Conservation (phyloP, 2,329 filamentous ascomycete genomes). For the Mycosphaerella arachidis region DNA sequence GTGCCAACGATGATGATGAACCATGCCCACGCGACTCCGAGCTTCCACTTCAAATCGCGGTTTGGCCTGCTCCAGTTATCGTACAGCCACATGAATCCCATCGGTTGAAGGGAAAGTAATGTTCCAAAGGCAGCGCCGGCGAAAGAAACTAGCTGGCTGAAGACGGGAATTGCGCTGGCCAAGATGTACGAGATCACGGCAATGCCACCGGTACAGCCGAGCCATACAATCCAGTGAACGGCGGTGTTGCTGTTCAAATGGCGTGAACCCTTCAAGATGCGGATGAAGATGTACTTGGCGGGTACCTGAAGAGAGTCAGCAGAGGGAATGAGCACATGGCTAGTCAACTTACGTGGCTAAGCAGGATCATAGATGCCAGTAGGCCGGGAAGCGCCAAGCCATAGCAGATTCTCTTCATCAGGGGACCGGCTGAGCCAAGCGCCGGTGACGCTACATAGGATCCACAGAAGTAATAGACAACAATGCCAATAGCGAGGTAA, state of each 20-base stretch:
- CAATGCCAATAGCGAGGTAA: slow-evolving; percentile 36
- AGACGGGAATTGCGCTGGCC: slow-evolving; percentile 17
- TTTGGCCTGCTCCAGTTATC: not conserved
- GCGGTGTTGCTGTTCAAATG: slow-evolving; percentile 17
- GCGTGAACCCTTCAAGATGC: slow-evolving; percentile 15
- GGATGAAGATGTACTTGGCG: slow-evolving; percentile 22
- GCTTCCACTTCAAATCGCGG: slow-evolving; percentile 2
- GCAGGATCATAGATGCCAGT: slow-evolving; percentile 20
- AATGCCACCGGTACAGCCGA: slow-evolving; percentile 10
- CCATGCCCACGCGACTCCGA: slow-evolving; percentile 5
- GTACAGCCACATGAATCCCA: slow-evolving; percentile 12
- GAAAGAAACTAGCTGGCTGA: slow-evolving; percentile 15
- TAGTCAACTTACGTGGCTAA: slow-evolving; percentile 21
- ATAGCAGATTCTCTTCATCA: slow-evolving; percentile 43
- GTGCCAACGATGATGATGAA: slow-evolving; percentile 34
- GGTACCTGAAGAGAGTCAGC: slow-evolving; percentile 21
- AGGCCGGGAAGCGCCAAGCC: slow-evolving; percentile 31
- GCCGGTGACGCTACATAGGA: slow-evolving; percentile 44
- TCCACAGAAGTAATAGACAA: slow-evolving; percentile 46
- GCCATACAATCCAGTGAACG: slow-evolving; percentile 17
- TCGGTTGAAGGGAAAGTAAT: slow-evolving; percentile 6
- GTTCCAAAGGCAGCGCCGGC: slow-evolving; percentile 13
- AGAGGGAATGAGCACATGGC: slow-evolving; percentile 4
- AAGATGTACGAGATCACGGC: slow-evolving; percentile 13
- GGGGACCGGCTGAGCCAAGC: slow-evolving; percentile 40